Evolutionary conservation across 2,329 filamentous ascomycete species (phyloP).

Genomic region (Xylaria sp.): DNA sequence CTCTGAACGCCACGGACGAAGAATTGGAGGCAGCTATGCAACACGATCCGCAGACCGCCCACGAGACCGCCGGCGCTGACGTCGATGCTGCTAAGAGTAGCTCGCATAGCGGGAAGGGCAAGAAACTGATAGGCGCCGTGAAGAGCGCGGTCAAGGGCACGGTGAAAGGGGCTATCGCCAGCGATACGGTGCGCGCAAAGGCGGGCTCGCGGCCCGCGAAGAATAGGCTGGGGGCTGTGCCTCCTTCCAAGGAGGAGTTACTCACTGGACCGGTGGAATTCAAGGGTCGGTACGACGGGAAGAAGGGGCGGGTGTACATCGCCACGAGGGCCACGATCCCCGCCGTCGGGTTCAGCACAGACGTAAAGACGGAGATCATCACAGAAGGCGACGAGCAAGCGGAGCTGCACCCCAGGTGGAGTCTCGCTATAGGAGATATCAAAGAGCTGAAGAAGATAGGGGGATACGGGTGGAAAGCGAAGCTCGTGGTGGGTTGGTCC

Average conservation of each 20-base stretch:
- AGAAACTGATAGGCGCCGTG: constrained; percentile 66
- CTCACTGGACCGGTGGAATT: constrained; percentile 77
- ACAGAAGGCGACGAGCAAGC: constrained; percentile 54
- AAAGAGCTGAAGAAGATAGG: constrained; percentile 78
- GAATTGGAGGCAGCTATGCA: constrained; percentile 70
- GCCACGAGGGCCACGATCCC: constrained; percentile 70
- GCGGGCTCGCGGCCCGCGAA: constrained; percentile 66
- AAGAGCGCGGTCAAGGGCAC: constrained; percentile 72
- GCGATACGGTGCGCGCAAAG: constrained; percentile 74
- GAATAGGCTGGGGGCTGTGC: constrained; percentile 74
- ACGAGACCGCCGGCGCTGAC: constrained; percentile 49
- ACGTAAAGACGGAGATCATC: constrained; percentile 54
- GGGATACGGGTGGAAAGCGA: constrained; percentile 84
- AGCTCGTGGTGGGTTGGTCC: constrained; percentile 81
- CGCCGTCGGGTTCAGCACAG: constrained; percentile 68
- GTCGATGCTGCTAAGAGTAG: constrained; percentile 54
- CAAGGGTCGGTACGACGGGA: constrained; percentile 71
- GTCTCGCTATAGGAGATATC: constrained; percentile 73
- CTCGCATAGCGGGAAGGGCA: constrained; percentile 48
- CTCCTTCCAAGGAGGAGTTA: constrained; percentile 50
- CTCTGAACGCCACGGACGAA: constrained; percentile 65
- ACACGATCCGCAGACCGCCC: constrained; percentile 46
- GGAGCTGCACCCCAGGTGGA: constrained; percentile 68
- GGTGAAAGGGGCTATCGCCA: constrained; percentile 73
- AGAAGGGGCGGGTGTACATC: constrained; percentile 75